Percentiles rank a stretch among this genome's conserved stretches.
phyloP scores from a whole-genome alignment of 108 stramenopile genomes.

The Fragilariopsis cylindrus region DNA sequence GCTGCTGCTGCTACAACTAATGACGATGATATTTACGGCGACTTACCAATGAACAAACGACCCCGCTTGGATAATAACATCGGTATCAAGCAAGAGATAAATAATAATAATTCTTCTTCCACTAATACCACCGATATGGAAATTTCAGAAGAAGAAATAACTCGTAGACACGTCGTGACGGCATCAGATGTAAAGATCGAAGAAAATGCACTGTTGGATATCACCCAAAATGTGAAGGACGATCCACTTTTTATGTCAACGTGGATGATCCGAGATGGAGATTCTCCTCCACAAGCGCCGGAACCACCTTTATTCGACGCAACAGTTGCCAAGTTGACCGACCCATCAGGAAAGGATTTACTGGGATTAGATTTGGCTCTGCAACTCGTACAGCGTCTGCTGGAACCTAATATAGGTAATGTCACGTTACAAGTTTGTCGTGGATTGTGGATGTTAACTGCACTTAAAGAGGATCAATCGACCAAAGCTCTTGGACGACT shows the following conservation, averaged over 20 bases:
- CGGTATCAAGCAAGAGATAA: not conserved
- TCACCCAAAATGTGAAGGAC: conserved; percentile 42
- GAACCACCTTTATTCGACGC: conserved; percentile 68
- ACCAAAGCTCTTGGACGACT: conserved; percentile 43
- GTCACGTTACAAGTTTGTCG: conserved; percentile 67
- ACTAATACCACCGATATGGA: not conserved
- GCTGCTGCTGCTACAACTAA: not conserved
- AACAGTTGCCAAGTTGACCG: conserved; percentile 77
- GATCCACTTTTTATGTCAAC: conserved; percentile 80
- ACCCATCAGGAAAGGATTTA: conserved; percentile 83
- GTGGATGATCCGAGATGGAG: conserved; percentile 83
- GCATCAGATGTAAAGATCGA: conserved; percentile 61
- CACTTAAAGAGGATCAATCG: conserved; percentile 66
- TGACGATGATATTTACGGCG: conserved; percentile 5
- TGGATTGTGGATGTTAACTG: conserved; percentile 79
- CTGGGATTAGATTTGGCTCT: conserved; percentile 72
- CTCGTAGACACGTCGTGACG: conserved; percentile 54
- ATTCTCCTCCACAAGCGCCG: conserved; percentile 63
- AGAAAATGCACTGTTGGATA: conserved; percentile 42
- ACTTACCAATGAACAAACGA: conserved; percentile 52
- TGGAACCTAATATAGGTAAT: conserved; percentile 48
- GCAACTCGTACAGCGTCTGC: conserved; percentile 49
- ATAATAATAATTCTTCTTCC: not conserved
- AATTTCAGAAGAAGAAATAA: conserved; percentile 10
- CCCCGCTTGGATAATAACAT: conserved; percentile 32